phyloP scores from a whole-genome alignment of 345 rosid genomes.

The Citrus mangshanensis region DNA sequence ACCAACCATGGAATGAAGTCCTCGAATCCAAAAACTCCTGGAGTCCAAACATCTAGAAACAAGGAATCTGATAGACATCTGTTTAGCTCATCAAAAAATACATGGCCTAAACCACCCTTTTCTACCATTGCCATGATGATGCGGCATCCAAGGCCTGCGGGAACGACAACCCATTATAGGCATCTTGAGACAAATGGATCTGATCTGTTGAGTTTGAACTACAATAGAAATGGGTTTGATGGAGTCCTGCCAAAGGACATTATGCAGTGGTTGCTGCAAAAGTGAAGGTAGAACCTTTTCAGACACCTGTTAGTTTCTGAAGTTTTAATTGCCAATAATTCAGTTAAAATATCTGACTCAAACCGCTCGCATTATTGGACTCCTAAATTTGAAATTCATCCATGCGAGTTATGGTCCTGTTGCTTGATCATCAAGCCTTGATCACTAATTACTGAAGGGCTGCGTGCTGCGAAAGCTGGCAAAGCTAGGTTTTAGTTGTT shows the following conservation, averaged over 20 bases:
- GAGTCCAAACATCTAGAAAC: constrained; percentile 35
- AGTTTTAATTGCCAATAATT: too few species aligned
- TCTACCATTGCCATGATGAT: constrained; percentile 64
- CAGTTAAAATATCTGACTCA: too few species aligned
- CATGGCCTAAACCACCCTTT: constrained; percentile 46
- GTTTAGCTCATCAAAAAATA: constrained; percentile 42
- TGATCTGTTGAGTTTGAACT: constrained; percentile 26
- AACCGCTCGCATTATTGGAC: not conserved
- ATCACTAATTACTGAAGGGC: not conserved
- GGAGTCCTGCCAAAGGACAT: constrained; percentile 67
- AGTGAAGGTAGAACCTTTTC: constrained; percentile 15
- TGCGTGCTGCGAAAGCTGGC: not conserved
- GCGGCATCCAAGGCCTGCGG: constrained; percentile 48
- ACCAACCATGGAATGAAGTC: constrained; percentile 35
- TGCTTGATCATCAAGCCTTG: not conserved
- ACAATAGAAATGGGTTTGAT: constrained; percentile 26
- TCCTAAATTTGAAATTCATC: not conserved
- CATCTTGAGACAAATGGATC: constrained; percentile 18
- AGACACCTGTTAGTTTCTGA: not conserved
- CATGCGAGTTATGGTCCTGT: not conserved
- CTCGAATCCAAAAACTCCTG: constrained; percentile 36
- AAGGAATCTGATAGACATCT: constrained; percentile 50
- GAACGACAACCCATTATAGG: constrained; percentile 40
- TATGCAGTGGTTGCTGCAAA: constrained; percentile 58
- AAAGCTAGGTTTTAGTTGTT: not conserved